These are phyloP conservation scores for Geum urbanum DNA, from an alignment of 306 rosid species.

Conservation along the genomic window DNA sequence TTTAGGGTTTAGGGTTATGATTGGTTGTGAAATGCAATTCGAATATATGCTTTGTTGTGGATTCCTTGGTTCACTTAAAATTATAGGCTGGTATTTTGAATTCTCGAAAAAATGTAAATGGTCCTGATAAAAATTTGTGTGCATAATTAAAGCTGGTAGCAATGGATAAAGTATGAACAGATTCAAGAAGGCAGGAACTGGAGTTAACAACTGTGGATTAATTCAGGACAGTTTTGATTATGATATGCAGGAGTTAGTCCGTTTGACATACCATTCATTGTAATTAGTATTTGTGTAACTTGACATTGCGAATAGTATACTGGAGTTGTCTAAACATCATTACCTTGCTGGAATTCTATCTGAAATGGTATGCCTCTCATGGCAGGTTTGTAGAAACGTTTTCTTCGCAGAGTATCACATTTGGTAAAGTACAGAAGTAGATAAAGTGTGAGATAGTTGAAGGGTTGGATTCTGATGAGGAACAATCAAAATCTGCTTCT, in stretches of 20 bases:
- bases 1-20: not conserved
- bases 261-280: not conserved
- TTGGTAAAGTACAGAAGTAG: conserved; percentile 77
- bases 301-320: not conserved
- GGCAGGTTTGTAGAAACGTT: conserved; percentile 61
- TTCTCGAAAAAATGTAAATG: not conserved
- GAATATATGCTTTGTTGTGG: not conserved
- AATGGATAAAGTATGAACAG: not conserved
- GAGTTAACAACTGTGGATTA: not conserved
- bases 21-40: not conserved
- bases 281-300: not conserved
- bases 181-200: not conserved
- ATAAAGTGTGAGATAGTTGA: conserved; percentile 64
- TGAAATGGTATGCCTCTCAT: conserved; percentile 18
- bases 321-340: not conserved
- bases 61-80: not conserved
- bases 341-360: conserved; percentile 5
- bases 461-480: conserved; percentile 30
- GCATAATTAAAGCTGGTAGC: not conserved
- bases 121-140: not conserved
- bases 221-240: not conserved
- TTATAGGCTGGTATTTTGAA: not conserved
- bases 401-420: conserved; percentile 45
- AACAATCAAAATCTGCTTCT: conserved; percentile 19
- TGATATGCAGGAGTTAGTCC: not conserved